Evolutionary conservation across 169 alveolate genomes (phyloP), one percentile per base, ranked within the genome.

Genomic region (Babesia bovis): DNA sequence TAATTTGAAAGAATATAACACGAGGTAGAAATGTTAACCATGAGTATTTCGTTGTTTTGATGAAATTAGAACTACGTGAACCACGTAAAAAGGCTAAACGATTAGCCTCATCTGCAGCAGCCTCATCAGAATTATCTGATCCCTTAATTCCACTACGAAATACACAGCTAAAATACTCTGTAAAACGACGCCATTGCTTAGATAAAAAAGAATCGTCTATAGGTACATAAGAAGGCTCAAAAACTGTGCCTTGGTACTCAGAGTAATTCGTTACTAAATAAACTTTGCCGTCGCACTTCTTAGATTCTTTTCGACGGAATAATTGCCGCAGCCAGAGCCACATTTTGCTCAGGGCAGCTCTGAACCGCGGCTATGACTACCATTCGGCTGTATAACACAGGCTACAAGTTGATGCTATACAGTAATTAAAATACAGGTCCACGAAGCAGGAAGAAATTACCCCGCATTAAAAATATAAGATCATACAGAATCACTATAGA

Each of bases 11-110:
- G 53, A 84, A 58, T 10, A 84, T 72, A 36, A 79, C 77, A 26
- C 74, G 74, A 2, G 90, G 90, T 2, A 84, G 38, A 68, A 84
- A 84, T 44, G 72, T 63, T 44, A 73, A 57, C 47, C 68, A 26
- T 30, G 79, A 73, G 70, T 84, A 84, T 47, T 84, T 84, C 21
- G 87, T 83, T 21, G 90, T 84, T 28, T 84, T 77, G 41, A 84
- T 74, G 56, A 47, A 55, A 42, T 68, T 68, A 19, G 70, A 56
- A 23, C 67, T 2, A 13, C 59, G 58, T 23, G 66, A 53, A 21
- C 68, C 79, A n/a, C 79, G 58, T 9, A 63, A 60, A 49, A 63
- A 63, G 41, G 73, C 73, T 52, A 63, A 25, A 28, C 73, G 58
- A 32, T 63, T 63, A 23, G 73, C 73, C 50, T 44, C 73, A 19